Conservation (phyloP, 345 rosid species). For the Euphorbia pulcherrima region DNA sequence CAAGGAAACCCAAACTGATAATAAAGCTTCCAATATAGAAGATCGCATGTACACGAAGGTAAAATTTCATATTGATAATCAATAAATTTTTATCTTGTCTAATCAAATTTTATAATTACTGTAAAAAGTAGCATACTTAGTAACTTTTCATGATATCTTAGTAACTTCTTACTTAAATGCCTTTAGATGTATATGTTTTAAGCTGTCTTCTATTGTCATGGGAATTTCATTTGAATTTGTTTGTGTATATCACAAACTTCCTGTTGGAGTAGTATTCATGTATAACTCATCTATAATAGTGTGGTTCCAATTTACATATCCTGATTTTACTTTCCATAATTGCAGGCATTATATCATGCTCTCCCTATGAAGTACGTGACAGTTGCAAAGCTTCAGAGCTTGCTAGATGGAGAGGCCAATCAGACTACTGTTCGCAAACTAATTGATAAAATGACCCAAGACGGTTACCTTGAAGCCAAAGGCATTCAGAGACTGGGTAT, state of each 20-base stretch:
- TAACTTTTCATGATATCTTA: not conserved
- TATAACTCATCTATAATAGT: not conserved
- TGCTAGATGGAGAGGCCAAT: slow-evolving; percentile 71
- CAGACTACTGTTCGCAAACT: slow-evolving; percentile 61
- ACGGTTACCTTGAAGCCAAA: slow-evolving; percentile 77
- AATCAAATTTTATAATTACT: slow-evolving; percentile 1
- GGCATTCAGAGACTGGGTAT: slow-evolving; percentile 77
- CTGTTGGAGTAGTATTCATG: not conserved
- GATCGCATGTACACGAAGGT: slow-evolving; percentile 81
- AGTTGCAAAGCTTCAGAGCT: slow-evolving; percentile 59
- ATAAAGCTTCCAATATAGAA: slow-evolving; percentile 42
- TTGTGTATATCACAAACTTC: not conserved
- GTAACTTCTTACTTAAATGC: not conserved
- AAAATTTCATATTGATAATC: slow-evolving; percentile 10
- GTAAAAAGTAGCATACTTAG: not conserved
- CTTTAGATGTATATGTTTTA: not conserved
- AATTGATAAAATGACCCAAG: slow-evolving; percentile 63
- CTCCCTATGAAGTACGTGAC: slow-evolving; percentile 82
- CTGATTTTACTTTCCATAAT: slow-evolving; percentile 15
- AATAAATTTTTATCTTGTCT: not conserved
- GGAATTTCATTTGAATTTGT: not conserved
- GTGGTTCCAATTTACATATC: slow-evolving; percentile 2
- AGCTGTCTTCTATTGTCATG: not conserved
- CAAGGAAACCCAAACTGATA: slow-evolving; percentile 28
- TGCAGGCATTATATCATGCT: slow-evolving; percentile 73